Base-by-base conservation (phyloP, 2,329 filamentous ascomycete species). In the Stachybotrys elegans region DNA sequence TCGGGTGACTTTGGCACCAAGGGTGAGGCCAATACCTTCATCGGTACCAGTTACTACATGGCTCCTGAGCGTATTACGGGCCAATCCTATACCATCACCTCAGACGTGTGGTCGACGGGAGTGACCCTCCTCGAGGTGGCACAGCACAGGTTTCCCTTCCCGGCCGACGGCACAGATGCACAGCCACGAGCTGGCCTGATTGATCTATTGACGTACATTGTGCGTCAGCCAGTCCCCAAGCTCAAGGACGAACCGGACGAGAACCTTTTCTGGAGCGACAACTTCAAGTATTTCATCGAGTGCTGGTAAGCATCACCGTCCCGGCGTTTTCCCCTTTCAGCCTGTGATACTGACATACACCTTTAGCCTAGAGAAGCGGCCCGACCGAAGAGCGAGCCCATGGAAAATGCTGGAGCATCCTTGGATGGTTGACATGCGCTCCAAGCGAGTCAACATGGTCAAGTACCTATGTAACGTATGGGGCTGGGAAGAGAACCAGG, bases 391-490 rank as follows among this genome's bases (percentile, higher is more conserved):
- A 62, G 93, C 92, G 22, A 95, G 88, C 47, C 93, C 93, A 12
- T 98, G 93, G 93, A 88, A 92, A 58, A 98, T 98, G 91, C 80
- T 95, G 51, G 93, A 98, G 62, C 93, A 98, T 69, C 93, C 93
- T 2, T 98, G 93, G 93, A 95, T 98, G 84, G 73, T 88, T 34
- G 93, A 98, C 59, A 97, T 97, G 88, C 86, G 85, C 58, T 77
- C 81, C 43, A 97, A 96, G 75, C 88, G 93, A 55, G 93, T 98
- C 63, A 97, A 97, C 68, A 97, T 98, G 91, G 82, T 82, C 52
- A 87, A 90, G 58, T 98, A 96, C 67, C 78, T 98, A 47, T 83
- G 84, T 48, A 90, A 93, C 57, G 93, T 98, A 35, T 98, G 93
- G 93, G 93, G 91, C 47, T 98, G 93, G 93, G 84, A 93, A 51